Conservation (phyloP, 352 stramenopile species). For the Phytophthora idaei region DNA sequence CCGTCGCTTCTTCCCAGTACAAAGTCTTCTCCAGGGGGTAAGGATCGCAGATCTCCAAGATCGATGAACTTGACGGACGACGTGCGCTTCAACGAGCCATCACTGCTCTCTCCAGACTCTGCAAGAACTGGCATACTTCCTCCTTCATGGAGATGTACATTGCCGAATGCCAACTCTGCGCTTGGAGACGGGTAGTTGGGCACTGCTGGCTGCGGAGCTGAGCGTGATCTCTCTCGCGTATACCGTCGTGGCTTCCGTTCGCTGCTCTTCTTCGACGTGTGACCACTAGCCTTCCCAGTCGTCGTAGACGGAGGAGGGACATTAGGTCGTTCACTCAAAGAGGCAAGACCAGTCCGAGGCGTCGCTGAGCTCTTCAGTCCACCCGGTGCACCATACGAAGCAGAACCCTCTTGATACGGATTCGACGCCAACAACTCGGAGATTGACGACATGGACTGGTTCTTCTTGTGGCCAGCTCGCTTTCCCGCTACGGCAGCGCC, state of each 20-base stretch:
- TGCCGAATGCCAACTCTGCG: constrained; percentile 11
- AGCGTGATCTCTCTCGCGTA: constrained; percentile 60
- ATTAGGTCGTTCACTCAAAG: constrained; percentile 63
- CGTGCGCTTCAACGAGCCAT: constrained; percentile 35
- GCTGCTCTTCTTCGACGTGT: constrained; percentile 26
- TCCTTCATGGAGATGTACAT: constrained; percentile 19
- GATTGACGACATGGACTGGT: constrained; percentile 90
- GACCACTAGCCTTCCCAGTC: constrained; percentile 18
- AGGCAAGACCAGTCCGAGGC: constrained; percentile 72
- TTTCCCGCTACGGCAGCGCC: constrained; percentile 44
- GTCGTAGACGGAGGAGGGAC: constrained; percentile 22
- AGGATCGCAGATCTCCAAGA: constrained; percentile 58
- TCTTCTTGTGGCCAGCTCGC: constrained; percentile 85
- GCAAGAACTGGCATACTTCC: constrained; percentile 27
- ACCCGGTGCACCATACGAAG: constrained; percentile 36
- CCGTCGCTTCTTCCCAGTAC: constrained; percentile 33
- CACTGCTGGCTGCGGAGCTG: constrained; percentile 54
- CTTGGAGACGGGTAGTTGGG: constrained; percentile 19
- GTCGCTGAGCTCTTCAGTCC: constrained; percentile 60
- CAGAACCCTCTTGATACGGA: constrained; percentile 67
- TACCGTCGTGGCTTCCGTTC: constrained; percentile 39
- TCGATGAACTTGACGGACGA: constrained; percentile 62
- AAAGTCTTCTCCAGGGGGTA: constrained; percentile 39
- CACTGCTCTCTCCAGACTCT: constrained; percentile 25
- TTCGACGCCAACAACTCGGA: constrained; percentile 79